These are phyloP conservation scores for Pythium chondricola DNA, from an alignment of 352 stramenopile species.

Conservation along the genomic window DNA sequence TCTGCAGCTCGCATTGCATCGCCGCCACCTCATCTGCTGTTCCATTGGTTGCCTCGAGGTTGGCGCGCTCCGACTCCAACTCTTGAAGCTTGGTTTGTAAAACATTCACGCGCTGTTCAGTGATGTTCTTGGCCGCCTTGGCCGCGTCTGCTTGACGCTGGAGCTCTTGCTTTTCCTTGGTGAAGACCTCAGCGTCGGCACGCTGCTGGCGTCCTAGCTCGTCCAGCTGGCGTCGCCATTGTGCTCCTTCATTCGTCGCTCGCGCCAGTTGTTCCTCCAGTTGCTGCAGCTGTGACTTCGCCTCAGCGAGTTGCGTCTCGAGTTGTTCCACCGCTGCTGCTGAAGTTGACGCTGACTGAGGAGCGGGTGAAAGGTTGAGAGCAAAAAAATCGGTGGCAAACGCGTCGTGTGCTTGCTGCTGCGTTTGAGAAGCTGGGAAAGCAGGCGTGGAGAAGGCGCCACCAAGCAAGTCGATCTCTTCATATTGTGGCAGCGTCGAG, in stretches of 20 bases:
- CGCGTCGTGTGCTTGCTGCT: conserved; percentile 1
- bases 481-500: conserved; percentile 33
- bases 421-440: neutral
- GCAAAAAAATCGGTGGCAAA: conserved; percentile 16
- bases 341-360: neutral
- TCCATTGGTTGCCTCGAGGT: too few species aligned
- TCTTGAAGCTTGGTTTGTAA: conserved; percentile 10
- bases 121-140: neutral
- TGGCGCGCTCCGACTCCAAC: conserved; percentile 3
- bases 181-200: conserved; percentile 8
- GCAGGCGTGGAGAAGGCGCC: conserved; percentile 10
- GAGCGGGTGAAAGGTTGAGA: conserved; percentile 3
- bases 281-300: conserved; percentile 30
- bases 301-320: conserved; percentile 35
- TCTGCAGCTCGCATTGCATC: neutral
- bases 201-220: conserved; percentile 17
- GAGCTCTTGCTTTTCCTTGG: conserved; percentile 15
- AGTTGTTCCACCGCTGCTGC: neutral
- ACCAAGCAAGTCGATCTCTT: conserved; percentile 53
- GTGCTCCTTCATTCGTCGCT: conserved; percentile 24
- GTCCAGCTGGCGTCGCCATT: conserved; percentile 15
- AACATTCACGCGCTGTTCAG: neutral
- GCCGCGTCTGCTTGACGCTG: conserved; percentile 23
- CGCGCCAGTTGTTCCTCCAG: conserved; percentile 32
- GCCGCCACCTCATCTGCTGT: neutral